Evolutionary conservation across 2,329 filamentous ascomycete genomes (phyloP), one percentile per base, ranked within the genome.

Genomic region (Hortaea werneckii): DNA sequence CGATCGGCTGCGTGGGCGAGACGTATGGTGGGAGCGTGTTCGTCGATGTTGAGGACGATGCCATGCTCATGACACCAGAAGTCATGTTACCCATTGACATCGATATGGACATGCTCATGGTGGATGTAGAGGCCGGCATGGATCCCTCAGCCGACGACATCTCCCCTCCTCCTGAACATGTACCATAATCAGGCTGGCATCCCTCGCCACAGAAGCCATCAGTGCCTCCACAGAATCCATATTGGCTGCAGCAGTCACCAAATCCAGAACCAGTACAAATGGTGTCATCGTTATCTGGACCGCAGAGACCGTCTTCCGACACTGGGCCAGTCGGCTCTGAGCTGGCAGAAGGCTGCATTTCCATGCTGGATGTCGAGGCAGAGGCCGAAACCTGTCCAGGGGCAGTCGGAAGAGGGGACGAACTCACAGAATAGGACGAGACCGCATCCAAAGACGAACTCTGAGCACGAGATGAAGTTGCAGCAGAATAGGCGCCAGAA

Each of bases 161-260:
- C 30, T 7, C 30, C 7, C 30, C n/a, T n/a, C 7, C 7, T 7
- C 30, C 30, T 11, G 43, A 34, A 29, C 50, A 50, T 5, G n/a
- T 34, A 6, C 51, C 50, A 35, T 44, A 52, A 7, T 13, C 41
- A 6, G 46, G 11, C 13, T 47, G 44, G 26, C 47, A 52, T 5
- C 44, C 50, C 4, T 28, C 29, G 7, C 39, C 39, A 38, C 49
- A 51, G 20, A 39, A 49, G 9, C 37, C 35, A 11, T n/a, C 20
- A 10, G 30, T 32, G 8, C n/a, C 44, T 9, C 51, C 51, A 34
- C 51, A 53, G 29, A 40, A 47, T 2, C 47, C 47, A 40, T 46
- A 51, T 20, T 40, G 13, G 32, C 48, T 51, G 30, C 51, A 53
- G 43, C 51, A 53, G 10, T 43, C 26, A 5, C 51, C 51, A 35